Conservation (phyloP, 2,329 filamentous ascomycete species). For the Fusarium transvaalense region DNA sequence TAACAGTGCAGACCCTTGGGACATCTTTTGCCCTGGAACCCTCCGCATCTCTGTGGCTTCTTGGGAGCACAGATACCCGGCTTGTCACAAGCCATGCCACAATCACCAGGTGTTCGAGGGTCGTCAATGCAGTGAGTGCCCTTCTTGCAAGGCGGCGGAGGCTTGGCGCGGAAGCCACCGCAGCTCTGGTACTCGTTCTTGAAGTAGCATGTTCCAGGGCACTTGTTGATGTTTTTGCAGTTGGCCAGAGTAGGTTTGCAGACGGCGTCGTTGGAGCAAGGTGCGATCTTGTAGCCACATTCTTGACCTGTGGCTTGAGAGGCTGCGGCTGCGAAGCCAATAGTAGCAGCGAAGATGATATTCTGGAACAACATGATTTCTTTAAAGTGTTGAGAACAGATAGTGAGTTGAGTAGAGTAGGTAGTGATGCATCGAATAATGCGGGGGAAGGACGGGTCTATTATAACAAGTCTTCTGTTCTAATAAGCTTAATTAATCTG, state of each 20-base stretch:
- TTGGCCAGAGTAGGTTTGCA: slow-evolving; percentile 43
- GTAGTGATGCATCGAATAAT: not conserved
- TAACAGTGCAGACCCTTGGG: slow-evolving; percentile 49
- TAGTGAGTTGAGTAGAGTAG: not conserved
- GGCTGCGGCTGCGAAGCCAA: slow-evolving; percentile 36
- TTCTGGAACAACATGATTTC: slow-evolving; percentile 44
- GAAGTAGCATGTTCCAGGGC: slow-evolving; percentile 49
- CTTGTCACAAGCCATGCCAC: slow-evolving; percentile 54
- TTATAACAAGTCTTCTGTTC: slow-evolving; percentile 9
- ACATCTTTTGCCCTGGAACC: slow-evolving; percentile 47
- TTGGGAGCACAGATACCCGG: slow-evolving; percentile 53
- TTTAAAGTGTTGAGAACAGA: not conserved
- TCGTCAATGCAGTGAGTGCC: slow-evolving; percentile 51
- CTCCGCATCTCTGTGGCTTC: slow-evolving; percentile 41
- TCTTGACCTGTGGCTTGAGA: slow-evolving; percentile 18
- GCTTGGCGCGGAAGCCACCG: slow-evolving; percentile 49
- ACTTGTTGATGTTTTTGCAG: slow-evolving; percentile 48
- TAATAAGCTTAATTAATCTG: slow-evolving; percentile 13
- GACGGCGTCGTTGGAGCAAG: slow-evolving; percentile 44
- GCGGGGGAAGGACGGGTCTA: not conserved
- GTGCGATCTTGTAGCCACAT: slow-evolving; percentile 50
- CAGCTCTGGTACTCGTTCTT: slow-evolving; percentile 51
- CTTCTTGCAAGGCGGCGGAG: slow-evolving; percentile 44
- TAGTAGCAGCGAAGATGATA: slow-evolving; percentile 33
- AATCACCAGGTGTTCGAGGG: slow-evolving; percentile 47